phyloP scores from a whole-genome alignment of 2,329 filamentous ascomycete genomes.

The Colletotrichum eleusines region DNA sequence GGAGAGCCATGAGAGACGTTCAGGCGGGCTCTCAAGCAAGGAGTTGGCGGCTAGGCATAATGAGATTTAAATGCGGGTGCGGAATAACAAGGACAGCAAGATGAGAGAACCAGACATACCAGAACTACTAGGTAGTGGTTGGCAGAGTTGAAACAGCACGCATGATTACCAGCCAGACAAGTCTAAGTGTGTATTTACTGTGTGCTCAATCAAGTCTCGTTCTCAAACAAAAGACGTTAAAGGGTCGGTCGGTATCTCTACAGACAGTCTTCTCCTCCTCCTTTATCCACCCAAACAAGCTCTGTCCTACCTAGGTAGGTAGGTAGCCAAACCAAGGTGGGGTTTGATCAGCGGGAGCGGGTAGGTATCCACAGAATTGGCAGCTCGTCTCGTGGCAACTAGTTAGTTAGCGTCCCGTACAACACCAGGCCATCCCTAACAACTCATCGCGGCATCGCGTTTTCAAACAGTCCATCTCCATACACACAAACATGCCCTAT shows the following conservation, averaged over 20 bases:
- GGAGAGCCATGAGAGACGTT: neutral
- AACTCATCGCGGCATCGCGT: conserved; percentile 24
- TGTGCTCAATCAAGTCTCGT: neutral
- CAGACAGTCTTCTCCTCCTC: neutral
- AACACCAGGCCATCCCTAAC: conserved; percentile 30
- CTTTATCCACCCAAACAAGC: too few relatives aligned
- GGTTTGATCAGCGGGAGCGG: neutral
- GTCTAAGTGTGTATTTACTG: neutral
- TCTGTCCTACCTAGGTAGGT: neutral
- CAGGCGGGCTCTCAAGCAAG: neutral
- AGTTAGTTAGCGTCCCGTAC: neutral
- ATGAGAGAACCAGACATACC: too few relatives aligned
- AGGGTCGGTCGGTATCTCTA: neutral
- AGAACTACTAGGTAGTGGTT: neutral
- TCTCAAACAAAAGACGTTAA: neutral
- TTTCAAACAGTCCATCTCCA: conserved; percentile 1
- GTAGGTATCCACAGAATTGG: conserved; percentile 2
- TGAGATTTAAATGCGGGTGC: neutral
- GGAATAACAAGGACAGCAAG: too few relatives aligned
- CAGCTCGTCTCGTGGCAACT: neutral
- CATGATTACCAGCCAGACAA: too few relatives aligned
- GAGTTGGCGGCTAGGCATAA: neutral
- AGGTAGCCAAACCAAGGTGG: neutral
- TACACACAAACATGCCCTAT: conserved; percentile 1
- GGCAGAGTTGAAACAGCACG: neutral